Evolutionary conservation across 139 green algal genomes (phyloP).

Genomic region (Axilococcus clingmanii): DNA sequence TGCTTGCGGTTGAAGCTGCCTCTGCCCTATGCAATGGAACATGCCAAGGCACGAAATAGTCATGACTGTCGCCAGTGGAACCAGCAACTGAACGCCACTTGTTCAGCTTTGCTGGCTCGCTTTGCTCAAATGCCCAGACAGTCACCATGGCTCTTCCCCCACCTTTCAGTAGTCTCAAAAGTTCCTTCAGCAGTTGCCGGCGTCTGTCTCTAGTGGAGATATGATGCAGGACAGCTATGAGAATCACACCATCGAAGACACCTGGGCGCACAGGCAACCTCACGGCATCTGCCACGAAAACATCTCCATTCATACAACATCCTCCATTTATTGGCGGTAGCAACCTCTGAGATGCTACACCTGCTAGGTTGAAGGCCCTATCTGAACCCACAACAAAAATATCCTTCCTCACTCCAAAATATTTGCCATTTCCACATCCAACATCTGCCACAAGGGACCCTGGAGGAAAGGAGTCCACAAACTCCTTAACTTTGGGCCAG

Average conservation of each 20-base stretch:
- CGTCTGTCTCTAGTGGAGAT: constrained; percentile 58
- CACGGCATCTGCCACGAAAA: constrained; percentile 73
- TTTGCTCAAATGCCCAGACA: constrained; percentile 90
- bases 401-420: constrained; percentile 75
- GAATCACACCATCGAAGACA: constrained; percentile 79
- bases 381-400: constrained; percentile 63
- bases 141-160: constrained; percentile 65
- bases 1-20: constrained; percentile 10
- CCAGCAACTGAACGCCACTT: constrained; percentile 68
- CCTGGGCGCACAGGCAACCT: constrained; percentile 54
- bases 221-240: constrained; percentile 96
- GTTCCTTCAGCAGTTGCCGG: constrained; percentile 55
- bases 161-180: constrained; percentile 57
- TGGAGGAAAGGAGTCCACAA: constrained; percentile 62
- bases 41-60: constrained; percentile 97
- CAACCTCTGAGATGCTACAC: constrained; percentile 36
- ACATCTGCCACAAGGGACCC: constrained; percentile 76
- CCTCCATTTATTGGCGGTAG: background rate
- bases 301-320: constrained; percentile 50
- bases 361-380: constrained; percentile 47
- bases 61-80: constrained; percentile 14
- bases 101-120: constrained; percentile 74
- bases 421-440: constrained; percentile 98
- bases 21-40: constrained; percentile 80
- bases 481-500: constrained; percentile 80